These are phyloP conservation scores for Emydomyces testavorans DNA, from an alignment of 2,329 filamentous ascomycete genomes.

Conservation along the genomic window DNA sequence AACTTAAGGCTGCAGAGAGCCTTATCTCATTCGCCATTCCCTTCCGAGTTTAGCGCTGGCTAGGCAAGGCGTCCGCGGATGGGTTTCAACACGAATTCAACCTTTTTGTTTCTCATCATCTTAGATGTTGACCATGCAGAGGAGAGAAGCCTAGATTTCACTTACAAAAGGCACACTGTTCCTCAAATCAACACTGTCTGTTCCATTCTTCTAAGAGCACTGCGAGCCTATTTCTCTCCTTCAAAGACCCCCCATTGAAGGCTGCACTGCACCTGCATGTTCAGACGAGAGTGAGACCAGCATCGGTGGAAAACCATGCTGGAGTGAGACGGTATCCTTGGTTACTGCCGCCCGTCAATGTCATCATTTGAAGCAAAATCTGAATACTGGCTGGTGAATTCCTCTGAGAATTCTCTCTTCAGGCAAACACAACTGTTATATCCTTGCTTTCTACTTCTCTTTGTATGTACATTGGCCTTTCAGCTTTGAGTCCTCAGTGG, in stretches of 20 bases:
- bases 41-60: background rate
- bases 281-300: background rate
- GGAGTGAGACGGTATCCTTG: background rate
- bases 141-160: background rate
- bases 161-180: background rate
- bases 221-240: too few species aligned
- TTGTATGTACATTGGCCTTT: background rate
- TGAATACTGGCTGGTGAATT: background rate
- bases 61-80: background rate
- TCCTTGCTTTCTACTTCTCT: background rate
- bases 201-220: background rate
- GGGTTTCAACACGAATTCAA: background rate
- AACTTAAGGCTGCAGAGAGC: background rate
- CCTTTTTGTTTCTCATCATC: background rate
- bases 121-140: too few species aligned
- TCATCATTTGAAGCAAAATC: background rate
- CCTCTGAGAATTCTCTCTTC: background rate
- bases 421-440: background rate
- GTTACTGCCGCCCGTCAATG: background rate
- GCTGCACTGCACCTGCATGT: too few species aligned
- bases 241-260: too few species aligned
- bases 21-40: slow-evolving; percentile 2
- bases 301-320: background rate
- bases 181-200: background rate
- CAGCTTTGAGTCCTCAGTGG: too few species aligned